Evolutionary conservation across 139 green algal species (phyloP).

Genomic region (Volvox africanus): DNA sequence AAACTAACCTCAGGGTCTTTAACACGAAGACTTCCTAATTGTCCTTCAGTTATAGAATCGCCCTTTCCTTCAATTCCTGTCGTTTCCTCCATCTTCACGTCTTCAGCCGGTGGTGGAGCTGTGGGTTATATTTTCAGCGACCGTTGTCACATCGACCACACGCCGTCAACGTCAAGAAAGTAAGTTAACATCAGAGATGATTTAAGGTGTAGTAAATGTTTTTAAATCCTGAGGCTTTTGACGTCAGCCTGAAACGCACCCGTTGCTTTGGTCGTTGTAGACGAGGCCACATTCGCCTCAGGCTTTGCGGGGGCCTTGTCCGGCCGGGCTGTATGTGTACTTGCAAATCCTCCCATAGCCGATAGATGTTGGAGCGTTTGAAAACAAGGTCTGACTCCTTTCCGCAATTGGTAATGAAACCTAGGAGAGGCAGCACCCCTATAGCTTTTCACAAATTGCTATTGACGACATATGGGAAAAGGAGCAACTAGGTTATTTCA

Average conservation of each 20-base stretch:
- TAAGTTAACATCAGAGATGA: not conserved
- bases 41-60: not conserved
- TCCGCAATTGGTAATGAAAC: not conserved
- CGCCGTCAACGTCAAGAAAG: not conserved
- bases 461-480: not conserved
- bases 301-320: not conserved
- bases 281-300: not conserved
- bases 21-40: constrained; percentile 5
- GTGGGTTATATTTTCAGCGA: not conserved
- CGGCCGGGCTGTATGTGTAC: not conserved
- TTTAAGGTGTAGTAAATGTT: too few relatives aligned
- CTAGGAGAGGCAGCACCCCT: not conserved
- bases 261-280: too few relatives aligned
- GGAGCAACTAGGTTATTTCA: too few relatives aligned
- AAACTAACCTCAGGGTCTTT: constrained; percentile 24
- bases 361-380: not conserved
- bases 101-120: not conserved
- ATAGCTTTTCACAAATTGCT: not conserved
- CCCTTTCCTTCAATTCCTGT: not conserved
- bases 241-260: too few relatives aligned
- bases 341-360: constrained; percentile 16
- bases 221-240: too few relatives aligned
- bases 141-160: too few relatives aligned
- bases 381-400: not conserved
- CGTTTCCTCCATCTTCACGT: constrained; percentile 22